Conservation (phyloP, 139 green algal species). For the Volvox reticuliferus region DNA sequence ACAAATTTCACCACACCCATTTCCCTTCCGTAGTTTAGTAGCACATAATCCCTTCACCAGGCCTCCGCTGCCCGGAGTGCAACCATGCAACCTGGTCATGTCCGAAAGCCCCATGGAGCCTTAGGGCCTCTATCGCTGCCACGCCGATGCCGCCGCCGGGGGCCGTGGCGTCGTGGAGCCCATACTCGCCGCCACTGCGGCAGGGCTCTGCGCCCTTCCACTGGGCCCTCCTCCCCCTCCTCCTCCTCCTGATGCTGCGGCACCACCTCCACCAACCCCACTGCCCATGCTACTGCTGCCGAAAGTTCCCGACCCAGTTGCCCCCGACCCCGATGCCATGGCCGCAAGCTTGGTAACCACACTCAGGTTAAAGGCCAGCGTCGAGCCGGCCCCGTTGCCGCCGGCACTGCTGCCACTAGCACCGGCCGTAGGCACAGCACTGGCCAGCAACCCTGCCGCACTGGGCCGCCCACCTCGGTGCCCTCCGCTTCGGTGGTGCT, state of each 20-base stretch:
- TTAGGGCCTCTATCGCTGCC: neutral
- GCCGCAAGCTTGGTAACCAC: neutral
- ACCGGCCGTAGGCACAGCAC: neutral
- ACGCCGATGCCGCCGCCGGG: too few relatives aligned
- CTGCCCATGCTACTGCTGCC: neutral
- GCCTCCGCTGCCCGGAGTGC: too few relatives aligned
- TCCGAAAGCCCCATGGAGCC: too few relatives aligned
- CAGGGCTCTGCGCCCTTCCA: neutral
- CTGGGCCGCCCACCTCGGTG: neutral
- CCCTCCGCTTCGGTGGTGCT: neutral
- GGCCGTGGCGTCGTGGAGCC: neutral
- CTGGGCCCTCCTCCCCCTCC: neutral
- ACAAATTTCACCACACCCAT: too few relatives aligned
- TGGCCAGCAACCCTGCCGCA: neutral
- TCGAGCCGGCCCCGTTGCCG: neutral
- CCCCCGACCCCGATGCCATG: neutral
- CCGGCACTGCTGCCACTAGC: neutral
- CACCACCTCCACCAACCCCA: neutral
- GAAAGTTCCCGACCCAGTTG: neutral
- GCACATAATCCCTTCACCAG: too few relatives aligned
- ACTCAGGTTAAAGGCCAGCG: conserved; percentile 13
- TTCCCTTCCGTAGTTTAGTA: too few relatives aligned
- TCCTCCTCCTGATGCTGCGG: neutral
- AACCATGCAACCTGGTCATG: too few relatives aligned
- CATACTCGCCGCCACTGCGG: neutral